These are phyloP conservation scores for Aspergillus sp. DNA, from an alignment of 2,329 filamentous ascomycete genomes.

Conservation along the genomic window DNA sequence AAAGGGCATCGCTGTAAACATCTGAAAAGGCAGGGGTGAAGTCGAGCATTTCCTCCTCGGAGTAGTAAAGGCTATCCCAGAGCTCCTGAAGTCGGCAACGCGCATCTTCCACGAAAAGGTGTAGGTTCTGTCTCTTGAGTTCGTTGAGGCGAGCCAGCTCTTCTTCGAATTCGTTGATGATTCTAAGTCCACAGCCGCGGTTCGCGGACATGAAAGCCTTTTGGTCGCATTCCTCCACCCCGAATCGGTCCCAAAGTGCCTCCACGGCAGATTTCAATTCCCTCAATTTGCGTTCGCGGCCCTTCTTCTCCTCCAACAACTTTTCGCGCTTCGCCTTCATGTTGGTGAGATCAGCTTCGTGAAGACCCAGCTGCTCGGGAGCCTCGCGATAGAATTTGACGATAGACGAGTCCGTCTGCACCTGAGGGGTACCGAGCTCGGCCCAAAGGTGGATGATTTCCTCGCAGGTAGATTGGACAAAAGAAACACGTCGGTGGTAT, in stretches of 20 bases:
- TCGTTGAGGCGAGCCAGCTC: conserved; percentile 83
- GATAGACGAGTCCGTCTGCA: conserved; percentile 81
- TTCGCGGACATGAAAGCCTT: conserved; percentile 83
- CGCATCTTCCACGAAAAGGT: conserved; percentile 93
- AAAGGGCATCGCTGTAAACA: conserved; percentile 90
- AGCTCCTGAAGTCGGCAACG: conserved; percentile 86
- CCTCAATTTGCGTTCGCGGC: conserved; percentile 70
- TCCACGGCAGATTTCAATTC: conserved; percentile 78
- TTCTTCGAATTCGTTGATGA: conserved; percentile 94
- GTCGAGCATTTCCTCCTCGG: conserved; percentile 97
- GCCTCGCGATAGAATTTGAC: conserved; percentile 85
- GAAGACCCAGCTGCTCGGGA: conserved; percentile 89
- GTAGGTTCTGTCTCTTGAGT: conserved; percentile 89
- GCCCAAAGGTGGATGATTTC: conserved; percentile 94
- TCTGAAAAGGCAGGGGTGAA: conserved; percentile 97
- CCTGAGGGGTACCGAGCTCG: conserved; percentile 88
- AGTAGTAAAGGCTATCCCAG: conserved; percentile 92
- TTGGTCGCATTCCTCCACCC: conserved; percentile 74
- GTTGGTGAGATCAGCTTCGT: conserved; percentile 75
- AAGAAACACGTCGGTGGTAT: conserved; percentile 76
- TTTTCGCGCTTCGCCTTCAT: conserved; percentile 74
- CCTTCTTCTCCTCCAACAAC: conserved; percentile 81
- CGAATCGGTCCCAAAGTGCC: conserved; percentile 80
- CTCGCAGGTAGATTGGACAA: conserved; percentile 70
- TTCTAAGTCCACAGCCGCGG: conserved; percentile 82